phyloP scores from a whole-genome alignment of 202 grass and related monocot species.

The Schoenoplectus triqueter region DNA sequence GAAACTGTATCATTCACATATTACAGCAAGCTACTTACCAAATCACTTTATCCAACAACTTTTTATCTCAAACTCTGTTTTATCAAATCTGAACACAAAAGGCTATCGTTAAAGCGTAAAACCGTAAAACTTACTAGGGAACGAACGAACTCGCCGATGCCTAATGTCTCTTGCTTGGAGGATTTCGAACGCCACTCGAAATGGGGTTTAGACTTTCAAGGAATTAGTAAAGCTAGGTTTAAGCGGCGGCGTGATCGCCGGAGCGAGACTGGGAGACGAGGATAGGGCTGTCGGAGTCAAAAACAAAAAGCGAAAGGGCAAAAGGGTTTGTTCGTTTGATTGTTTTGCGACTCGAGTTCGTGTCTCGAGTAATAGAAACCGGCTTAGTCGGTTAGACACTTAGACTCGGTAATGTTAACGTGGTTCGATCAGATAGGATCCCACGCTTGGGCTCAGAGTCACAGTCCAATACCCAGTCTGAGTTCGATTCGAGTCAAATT shows the following conservation, averaged over 20 bases:
- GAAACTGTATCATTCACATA: neutral
- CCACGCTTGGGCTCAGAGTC: too few species aligned
- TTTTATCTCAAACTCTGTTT: neutral
- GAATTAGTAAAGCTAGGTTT: constrained; percentile 13
- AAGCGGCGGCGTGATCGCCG: constrained; percentile 19
- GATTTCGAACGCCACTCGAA: neutral
- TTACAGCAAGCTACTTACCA: constrained; percentile 11
- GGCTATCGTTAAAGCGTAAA: neutral
- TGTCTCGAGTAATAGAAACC: neutral
- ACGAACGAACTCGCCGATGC: neutral
- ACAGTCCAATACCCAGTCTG: too few species aligned
- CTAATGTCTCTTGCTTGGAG: neutral
- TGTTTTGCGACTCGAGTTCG: constrained; percentile 12
- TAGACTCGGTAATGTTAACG: neutral
- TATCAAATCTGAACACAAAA: constrained; percentile 13
- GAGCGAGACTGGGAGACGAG: neutral
- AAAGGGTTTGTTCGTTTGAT: neutral
- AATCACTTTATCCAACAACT: neutral
- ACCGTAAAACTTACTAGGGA: constrained; percentile 27
- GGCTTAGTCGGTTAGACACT: neutral
- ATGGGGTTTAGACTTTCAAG: neutral
- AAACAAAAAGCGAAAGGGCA: neutral
- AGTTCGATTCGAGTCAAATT: too few species aligned
- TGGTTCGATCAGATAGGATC: constrained; percentile 30
- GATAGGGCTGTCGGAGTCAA: constrained; percentile 18